phyloP scores from a whole-genome alignment of 345 rosid genomes.

The Raphanus sativus region DNA sequence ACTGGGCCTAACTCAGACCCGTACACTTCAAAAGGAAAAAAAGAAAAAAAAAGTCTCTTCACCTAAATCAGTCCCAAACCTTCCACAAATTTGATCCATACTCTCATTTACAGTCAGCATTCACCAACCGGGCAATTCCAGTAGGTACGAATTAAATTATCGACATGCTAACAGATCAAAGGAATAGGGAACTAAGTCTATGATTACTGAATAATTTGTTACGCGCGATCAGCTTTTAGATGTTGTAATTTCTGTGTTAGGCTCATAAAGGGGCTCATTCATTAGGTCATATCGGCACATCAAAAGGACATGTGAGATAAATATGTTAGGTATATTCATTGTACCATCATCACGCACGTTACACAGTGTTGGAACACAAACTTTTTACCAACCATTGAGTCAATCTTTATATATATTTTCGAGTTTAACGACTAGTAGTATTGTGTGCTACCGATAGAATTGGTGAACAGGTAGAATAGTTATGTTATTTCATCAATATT shows the following conservation, averaged over 20 bases:
- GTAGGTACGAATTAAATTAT: slow-evolving; percentile 4
- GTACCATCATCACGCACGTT: slow-evolving; percentile 5
- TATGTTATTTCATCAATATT: not conserved
- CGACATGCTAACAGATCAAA: no score
- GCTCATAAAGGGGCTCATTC: not conserved
- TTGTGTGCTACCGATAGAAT: no score
- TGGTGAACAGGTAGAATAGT: not conserved
- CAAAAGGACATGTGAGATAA: slow-evolving; percentile 8
- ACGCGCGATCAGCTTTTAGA: not conserved
- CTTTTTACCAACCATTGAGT: not conserved
- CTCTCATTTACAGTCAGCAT: not conserved
- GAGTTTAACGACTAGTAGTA: not conserved
- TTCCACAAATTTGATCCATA: not conserved
- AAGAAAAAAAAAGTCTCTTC: not conserved
- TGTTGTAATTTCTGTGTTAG: not conserved
- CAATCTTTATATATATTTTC: not conserved
- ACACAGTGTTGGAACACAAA: not conserved
- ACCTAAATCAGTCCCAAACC: not conserved
- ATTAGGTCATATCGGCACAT: slow-evolving; percentile 1
- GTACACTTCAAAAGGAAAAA: not conserved
- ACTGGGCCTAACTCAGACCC: slow-evolving; percentile 24
- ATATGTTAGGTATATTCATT: slow-evolving; percentile 20
- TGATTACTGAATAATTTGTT: not conserved
- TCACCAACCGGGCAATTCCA: not conserved
- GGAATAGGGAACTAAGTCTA: not conserved